A percentile compares a stretch with the other conserved stretches of the same genome.
Evolutionary conservation across 192 early-diverging fungal genomes (phyloP).

Genomic region (Backusella parvicylindrica): DNA sequence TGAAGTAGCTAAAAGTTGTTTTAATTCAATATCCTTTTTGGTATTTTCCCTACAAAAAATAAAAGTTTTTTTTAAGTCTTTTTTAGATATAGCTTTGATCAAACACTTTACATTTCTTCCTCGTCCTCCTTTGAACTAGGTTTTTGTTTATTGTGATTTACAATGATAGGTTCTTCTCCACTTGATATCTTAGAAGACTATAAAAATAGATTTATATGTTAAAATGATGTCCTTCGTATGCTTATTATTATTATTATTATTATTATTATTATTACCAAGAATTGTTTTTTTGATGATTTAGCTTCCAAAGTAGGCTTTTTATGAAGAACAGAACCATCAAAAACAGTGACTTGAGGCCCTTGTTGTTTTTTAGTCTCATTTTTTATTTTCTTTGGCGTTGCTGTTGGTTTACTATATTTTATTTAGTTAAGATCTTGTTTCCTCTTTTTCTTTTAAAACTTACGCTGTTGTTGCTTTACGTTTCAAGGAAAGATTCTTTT

Average conservation of each 20-base stretch:
- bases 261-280: slow-evolving; percentile 30
- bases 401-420: not conserved
- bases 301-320: slow-evolving; percentile 9
- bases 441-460: not conserved
- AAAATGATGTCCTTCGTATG: not conserved
- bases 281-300: slow-evolving; percentile 36
- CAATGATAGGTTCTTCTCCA: slow-evolving; percentile 5
- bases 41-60: slow-evolving; percentile 26
- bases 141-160: not conserved
- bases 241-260: too few species aligned
- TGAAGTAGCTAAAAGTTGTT: slow-evolving; percentile 35
- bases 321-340: slow-evolving; percentile 22
- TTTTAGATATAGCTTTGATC: too few species aligned
- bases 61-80: not conserved
- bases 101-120: slow-evolving; percentile 36
- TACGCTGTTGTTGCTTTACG: slow-evolving; percentile 2
- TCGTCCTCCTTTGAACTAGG: slow-evolving; percentile 19
- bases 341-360: slow-evolving; percentile 36
- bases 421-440: not conserved
- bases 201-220: not conserved
- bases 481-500: slow-evolving; percentile 17
- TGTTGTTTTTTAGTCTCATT: not conserved
- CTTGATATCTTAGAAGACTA: slow-evolving; percentile 32
- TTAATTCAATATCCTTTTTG: slow-evolving; percentile 35
- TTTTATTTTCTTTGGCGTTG: not conserved